A percentile compares a stretch with the other conserved stretches of the same genome.
Conservation (phyloP, 495 filamentous ascomycete genomes). For the Hyphodiscus hymeniophilus region DNA sequence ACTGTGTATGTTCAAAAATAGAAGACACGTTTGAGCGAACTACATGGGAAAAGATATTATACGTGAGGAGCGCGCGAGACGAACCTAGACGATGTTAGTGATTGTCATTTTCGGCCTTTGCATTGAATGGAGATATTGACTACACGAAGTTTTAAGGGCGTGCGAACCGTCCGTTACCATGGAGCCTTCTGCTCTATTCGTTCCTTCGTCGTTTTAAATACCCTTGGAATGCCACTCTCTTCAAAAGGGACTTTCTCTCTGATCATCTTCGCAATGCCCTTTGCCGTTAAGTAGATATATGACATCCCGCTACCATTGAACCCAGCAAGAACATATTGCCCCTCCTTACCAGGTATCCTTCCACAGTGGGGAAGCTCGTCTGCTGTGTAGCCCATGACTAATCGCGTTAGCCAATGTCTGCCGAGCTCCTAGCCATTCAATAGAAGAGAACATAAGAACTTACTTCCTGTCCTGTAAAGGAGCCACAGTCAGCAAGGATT, state of each 20-base stretch:
- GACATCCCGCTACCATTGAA: conserved; percentile 46
- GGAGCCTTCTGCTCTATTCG: conserved; percentile 5
- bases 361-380: conserved; percentile 40
- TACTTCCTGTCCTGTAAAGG: not conserved
- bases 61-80: no score
- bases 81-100: no score
- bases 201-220: conserved; percentile 27
- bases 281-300: conserved; percentile 35
- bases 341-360: conserved; percentile 31
- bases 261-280: conserved; percentile 38
- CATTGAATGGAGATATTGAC: no score
- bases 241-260: conserved; percentile 26
- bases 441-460: not conserved
- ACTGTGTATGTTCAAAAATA: no score
- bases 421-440: not conserved
- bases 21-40: no score
- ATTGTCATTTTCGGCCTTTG: no score
- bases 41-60: no score
- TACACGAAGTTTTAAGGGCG: no score
- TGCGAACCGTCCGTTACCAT: no score
- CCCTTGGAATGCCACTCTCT: conserved; percentile 26
- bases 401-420: conserved; percentile 18
- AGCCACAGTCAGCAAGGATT: no score
- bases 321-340: conserved; percentile 37
- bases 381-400: conserved; percentile 26